phyloP scores from a whole-genome alignment of 768 basidiomycete genomes.

The Amyloporia xantha region DNA sequence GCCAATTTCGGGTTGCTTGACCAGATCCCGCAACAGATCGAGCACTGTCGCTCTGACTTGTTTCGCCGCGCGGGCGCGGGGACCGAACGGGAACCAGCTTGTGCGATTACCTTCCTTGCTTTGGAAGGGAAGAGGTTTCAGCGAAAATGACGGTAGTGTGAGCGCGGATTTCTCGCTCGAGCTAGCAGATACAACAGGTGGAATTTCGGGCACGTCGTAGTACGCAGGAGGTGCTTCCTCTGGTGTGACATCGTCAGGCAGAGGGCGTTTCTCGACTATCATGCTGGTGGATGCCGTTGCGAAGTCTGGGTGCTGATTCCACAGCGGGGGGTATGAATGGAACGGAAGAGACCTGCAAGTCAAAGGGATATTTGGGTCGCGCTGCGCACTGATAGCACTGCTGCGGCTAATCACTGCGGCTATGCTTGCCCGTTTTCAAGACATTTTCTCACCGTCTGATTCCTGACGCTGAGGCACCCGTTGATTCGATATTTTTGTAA shows the following conservation, averaged over 20 bases:
- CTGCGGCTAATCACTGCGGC: too few species aligned
- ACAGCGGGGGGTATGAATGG: too few species aligned
- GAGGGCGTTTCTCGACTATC: constrained; percentile 20
- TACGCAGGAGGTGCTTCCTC: constrained; percentile 25
- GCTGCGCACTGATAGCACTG: too few species aligned
- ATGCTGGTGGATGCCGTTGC: too few species aligned
- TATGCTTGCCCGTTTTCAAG: too few species aligned
- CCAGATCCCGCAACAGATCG: constrained; percentile 46
- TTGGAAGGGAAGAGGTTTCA: not conserved
- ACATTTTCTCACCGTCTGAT: too few species aligned
- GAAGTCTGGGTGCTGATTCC: too few species aligned
- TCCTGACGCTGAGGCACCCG: too few species aligned
- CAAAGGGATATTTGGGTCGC: too few species aligned
- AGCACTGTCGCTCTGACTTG: constrained; percentile 50
- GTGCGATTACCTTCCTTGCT: not conserved
- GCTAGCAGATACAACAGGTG: constrained; percentile 1
- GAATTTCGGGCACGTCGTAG: constrained; percentile 5
- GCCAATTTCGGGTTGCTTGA: constrained; percentile 21
- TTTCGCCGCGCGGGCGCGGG: constrained; percentile 7
- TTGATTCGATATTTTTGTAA: too few species aligned
- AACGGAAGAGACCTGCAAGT: too few species aligned
- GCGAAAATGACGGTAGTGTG: too few species aligned
- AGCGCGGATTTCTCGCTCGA: constrained; percentile 6
- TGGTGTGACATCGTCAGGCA: constrained; percentile 19
- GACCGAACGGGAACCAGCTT: constrained; percentile 15